These are phyloP conservation scores for Clitoria ternatea DNA, from an alignment of 306 rosid species.

Conservation along the genomic window DNA sequence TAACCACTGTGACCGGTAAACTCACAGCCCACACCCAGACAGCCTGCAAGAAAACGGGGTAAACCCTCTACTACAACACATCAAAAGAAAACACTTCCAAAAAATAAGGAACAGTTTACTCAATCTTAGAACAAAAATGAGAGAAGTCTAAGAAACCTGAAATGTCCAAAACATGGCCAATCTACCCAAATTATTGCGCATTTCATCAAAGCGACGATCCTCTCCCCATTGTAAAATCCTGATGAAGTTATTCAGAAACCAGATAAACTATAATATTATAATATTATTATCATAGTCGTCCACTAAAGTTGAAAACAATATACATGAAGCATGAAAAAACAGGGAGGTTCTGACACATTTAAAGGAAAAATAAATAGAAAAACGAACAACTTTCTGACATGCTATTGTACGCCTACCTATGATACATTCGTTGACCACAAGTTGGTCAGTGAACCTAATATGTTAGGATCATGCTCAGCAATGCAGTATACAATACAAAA, in stretches of 20 bases:
- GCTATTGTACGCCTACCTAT: not conserved
- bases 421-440: not conserved
- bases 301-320: not conserved
- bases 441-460: not conserved
- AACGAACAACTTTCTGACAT: not conserved
- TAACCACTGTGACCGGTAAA: conserved; percentile 82
- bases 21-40: conserved; percentile 98
- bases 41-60: conserved; percentile 51
- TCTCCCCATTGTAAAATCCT: conserved; percentile 97
- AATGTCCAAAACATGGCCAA: conserved; percentile 91
- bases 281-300: too few relatives aligned
- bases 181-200: conserved; percentile 69
- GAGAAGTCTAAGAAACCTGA: conserved; percentile 56
- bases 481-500: not conserved
- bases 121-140: conserved; percentile 4
- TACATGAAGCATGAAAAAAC: not conserved
- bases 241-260: conserved; percentile 17
- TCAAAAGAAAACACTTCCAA: conserved; percentile 4
- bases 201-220: conserved; percentile 90
- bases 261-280: conserved; percentile 1
- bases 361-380: not conserved
- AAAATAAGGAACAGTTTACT: not conserved
- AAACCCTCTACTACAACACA: not conserved
- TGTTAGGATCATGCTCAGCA: not conserved
- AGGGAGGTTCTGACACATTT: not conserved